These are phyloP conservation scores for Teratosphaeriaceae sp. DNA, from an alignment of 2,329 filamentous ascomycete genomes.

Conservation along the genomic window DNA sequence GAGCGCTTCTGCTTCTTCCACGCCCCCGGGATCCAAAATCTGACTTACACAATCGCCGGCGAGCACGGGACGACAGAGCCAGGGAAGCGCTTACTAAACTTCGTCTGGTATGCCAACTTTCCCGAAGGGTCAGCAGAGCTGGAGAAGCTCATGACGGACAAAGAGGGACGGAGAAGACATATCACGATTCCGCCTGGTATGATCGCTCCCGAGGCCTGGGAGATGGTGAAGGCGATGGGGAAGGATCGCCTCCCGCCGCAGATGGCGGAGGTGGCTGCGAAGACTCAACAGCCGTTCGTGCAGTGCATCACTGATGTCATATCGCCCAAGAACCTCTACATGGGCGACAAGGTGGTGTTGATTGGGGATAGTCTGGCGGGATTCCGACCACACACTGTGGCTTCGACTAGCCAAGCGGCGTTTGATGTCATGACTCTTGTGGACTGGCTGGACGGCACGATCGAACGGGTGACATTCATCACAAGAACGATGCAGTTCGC, in stretches of 20 bases:
- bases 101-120: conserved; percentile 41
- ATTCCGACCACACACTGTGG: conserved; percentile 40
- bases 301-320: conserved; percentile 40
- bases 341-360: conserved; percentile 37
- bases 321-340: conserved; percentile 32
- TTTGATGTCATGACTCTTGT: conserved; percentile 36
- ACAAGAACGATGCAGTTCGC: conserved; percentile 33
- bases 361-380: conserved; percentile 42
- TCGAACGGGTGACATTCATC: conserved; percentile 31
- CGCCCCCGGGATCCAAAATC: conserved; percentile 29
- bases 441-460: conserved; percentile 34
- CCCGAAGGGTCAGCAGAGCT: conserved; percentile 32
- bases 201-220: conserved; percentile 34
- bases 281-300: conserved; percentile 37
- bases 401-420: conserved; percentile 41
- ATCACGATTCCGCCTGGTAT: conserved; percentile 40
- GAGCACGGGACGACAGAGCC: conserved; percentile 33
- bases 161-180: conserved; percentile 32
- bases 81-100: conserved; percentile 41
- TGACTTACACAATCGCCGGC: conserved; percentile 40
- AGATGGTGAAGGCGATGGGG: conserved; percentile 30
- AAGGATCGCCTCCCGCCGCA: conserved; percentile 30
- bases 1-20: conserved; percentile 37
- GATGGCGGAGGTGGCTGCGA: conserved; percentile 36
- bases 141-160: conserved; percentile 38